Evolutionary conservation across 2,329 filamentous ascomycete genomes (phyloP), one percentile per base, ranked within the genome.

Genomic region (Nemania sp.): DNA sequence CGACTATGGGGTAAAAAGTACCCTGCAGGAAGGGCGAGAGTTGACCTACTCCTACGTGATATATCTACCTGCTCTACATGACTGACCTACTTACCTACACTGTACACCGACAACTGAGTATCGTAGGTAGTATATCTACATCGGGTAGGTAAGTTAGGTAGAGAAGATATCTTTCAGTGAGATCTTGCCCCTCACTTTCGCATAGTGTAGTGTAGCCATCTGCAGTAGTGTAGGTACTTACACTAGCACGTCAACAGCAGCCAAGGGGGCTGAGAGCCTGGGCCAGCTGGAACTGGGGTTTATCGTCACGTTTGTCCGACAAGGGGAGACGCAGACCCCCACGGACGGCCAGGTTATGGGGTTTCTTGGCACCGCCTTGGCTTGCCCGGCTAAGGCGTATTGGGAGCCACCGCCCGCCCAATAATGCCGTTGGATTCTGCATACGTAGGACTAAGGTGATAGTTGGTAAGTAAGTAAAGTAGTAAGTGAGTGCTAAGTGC

Each of bases 221-320:
- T 29, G 25, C 25, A 29, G 25, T 29, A 29, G 25, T 29, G 25
- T 29, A n/a, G n/a, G n/a, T n/a, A n/a, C n/a, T n/a, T n/a, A n/a
- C n/a, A n/a, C n/a, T n/a, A 58, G 50, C 42, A 59, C 40, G 47
- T 25, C 55, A 62, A 55, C 20, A 39, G n/a, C 13, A 29, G 39
- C 47, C n/a, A 29, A 54, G 49, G 10, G 48, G 57, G 59, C 54
- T 59, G 54, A 67, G 59, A 57, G 57, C 32, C 48, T 56, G 56
- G 59, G 49, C 63, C 62, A 54, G 57, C 54, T 63, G 62, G 58
- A 45, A 60, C 66, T 68, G 63, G 60, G 66, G 64, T 59, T 63
- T 39, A 62, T 68, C 40, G 60, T 65, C 63, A 46, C 64, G 60
- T 63, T 51, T 40, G 63, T 62, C 62, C 62, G 65, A 64, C 68